phyloP scores from a whole-genome alignment of 331 rosid species.

The Cydonia oblonga region DNA sequence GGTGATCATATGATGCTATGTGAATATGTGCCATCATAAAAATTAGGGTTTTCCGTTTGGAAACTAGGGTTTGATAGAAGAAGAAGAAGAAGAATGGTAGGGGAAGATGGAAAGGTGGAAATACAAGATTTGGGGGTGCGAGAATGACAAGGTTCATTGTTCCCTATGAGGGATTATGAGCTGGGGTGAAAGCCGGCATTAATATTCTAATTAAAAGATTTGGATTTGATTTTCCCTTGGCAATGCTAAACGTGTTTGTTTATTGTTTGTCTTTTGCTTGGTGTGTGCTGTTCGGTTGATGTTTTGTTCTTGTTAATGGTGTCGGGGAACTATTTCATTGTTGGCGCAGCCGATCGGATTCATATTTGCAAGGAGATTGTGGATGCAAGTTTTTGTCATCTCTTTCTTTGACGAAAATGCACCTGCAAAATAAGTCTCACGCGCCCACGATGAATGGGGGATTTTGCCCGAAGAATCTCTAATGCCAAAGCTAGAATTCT shows the following conservation, averaged over 20 bases:
- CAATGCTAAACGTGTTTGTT: background rate
- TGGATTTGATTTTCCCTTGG: background rate
- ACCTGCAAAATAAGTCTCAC: accelerated
- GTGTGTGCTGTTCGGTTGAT: slow-evolving; percentile 1
- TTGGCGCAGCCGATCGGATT: background rate
- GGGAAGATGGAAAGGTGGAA: background rate
- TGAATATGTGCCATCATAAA: background rate
- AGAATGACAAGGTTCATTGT: slow-evolving; percentile 8
- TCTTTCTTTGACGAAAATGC: too few relatives aligned
- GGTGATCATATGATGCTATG: background rate
- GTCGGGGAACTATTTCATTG: background rate
- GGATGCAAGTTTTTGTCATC: too few relatives aligned
- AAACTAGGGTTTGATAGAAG: background rate
- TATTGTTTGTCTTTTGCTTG: background rate
- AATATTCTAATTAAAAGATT: background rate
- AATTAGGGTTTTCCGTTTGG: background rate
- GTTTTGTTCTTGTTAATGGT: slow-evolving; percentile 9
- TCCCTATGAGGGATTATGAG: background rate
- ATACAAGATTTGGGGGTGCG: slow-evolving; percentile 7
- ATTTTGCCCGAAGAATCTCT: too few relatives aligned
- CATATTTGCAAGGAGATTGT: background rate
- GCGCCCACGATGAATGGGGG: too few relatives aligned
- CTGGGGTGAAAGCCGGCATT: slow-evolving; percentile 15
- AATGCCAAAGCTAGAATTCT: too few relatives aligned
- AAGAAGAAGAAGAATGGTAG: background rate